Percentiles rank a stretch among this genome's conserved stretches.
Evolutionary conservation across 2,329 filamentous ascomycete genomes (phyloP).

Genomic region (Aspergillus texensis): DNA sequence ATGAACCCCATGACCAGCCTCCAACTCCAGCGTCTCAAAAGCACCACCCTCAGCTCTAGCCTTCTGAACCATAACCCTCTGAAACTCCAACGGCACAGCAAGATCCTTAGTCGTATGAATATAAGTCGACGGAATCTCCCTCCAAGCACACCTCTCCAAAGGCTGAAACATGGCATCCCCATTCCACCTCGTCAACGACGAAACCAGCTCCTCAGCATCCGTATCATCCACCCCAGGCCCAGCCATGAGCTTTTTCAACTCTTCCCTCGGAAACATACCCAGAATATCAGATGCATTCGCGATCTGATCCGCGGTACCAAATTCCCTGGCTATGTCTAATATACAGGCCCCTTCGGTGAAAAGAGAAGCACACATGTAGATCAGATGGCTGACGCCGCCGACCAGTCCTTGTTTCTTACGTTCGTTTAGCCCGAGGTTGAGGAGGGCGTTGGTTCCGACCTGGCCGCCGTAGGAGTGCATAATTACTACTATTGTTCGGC

Average conservation of each 20-base stretch:
- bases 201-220: not conserved
- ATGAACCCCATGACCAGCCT: slow-evolving; percentile 7
- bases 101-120: slow-evolving; percentile 5
- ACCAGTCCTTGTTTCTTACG: not conserved
- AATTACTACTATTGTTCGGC: slow-evolving; percentile 5
- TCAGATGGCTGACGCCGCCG: not conserved
- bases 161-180: not conserved
- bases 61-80: slow-evolving; percentile 8
- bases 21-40: slow-evolving; percentile 5
- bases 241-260: not conserved
- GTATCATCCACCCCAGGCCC: not conserved
- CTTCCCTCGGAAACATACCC: not conserved
- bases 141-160: not conserved
- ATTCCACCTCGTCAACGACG: not conserved
- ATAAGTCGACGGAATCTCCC: slow-evolving; percentile 6
- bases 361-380: not conserved
- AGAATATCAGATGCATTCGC: not conserved
- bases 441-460: slow-evolving; percentile 12
- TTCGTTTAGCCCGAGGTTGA: not conserved
- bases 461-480: slow-evolving; percentile 18
- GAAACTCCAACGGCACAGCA: slow-evolving; percentile 8
- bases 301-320: not conserved
- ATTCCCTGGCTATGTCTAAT: not conserved
- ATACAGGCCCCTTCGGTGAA: not conserved
- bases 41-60: not conserved